Base-by-base conservation (phyloP, 2,329 filamentous ascomycete genomes). In the Ophiostoma ulmi region DNA sequence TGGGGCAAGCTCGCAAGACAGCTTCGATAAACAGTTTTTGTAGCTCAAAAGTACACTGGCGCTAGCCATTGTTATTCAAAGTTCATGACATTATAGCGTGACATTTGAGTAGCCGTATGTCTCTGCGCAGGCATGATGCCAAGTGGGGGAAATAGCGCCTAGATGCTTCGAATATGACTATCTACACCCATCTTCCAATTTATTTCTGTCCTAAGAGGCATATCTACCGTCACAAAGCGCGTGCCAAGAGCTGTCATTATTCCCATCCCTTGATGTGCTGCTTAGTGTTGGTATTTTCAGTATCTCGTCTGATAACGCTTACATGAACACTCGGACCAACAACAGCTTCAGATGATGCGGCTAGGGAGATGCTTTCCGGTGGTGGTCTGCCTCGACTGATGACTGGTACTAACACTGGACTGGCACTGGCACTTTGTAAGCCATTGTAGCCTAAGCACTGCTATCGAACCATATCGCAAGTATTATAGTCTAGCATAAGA, bases 51-150 rank as follows among this genome's bases (percentile, higher is more conserved):
- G n/a, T 26, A 55, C 52, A 11, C 22, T 26, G 11, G 4, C 52
- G 52, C 26, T 17, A 36, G 5, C 17, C 13, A 10, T 63, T 63
- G 58, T 26, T 17, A 2, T 63, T 22, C n/a, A 26, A 63, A 63
- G 58, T 63, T 58, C 52, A 58, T 58, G 52, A 58, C 52, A 58
- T 26, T 26, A 20, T 63, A 63, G 58, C 58, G 58, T 63, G 22
- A 35, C 26, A 7, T 13, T 13, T 31, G 10, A 58, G 52, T 13
- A 26, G 52, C n/a, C 52, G 22, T 58, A 6, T 35, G 58, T 31
- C 58, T 63, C 8, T 63, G 58, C 26, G 22, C 22, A 35, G 58
- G 58, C 58, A 63, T 63, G 26, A 20, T 63, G 58, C 58, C 58
- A 63, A 35, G 58, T 35, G 58, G 58, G 55, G 58, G 26, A 26